Base-by-base conservation (phyloP, 1,284 basidiomycete species). In the Inonotus hispidus region DNA sequence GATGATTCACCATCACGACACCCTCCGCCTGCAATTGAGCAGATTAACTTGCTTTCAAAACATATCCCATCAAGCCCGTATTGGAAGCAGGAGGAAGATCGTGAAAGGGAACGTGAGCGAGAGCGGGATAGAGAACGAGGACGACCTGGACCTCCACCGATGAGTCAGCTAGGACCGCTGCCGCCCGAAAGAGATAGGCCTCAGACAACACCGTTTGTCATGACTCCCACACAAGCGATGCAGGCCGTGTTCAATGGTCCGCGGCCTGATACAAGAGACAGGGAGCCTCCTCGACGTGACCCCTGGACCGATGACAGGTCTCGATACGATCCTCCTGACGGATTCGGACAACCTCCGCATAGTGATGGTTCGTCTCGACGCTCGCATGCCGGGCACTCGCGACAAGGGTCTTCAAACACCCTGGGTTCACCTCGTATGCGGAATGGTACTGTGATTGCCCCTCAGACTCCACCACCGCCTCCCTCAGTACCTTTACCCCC, bases 171-270 rank as follows among this genome's bases (percentile, higher is more conserved):
- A n/a, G 58, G 62, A 7, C 59, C 59, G 14, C 53, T 53, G n/a
- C 54, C 54, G 29, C 27, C 50, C 10, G 59, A 60, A 14, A 47
- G 55, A 50, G 61, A 63, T n/a, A 46, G 61, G 46, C 46, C 59
- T 10, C 56, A 59, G 45, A 35, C 71, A 50, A 79, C 77, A 29
- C 79, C 82, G 4, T 83, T 83, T 65, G 76, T 76, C 7, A 78
- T 82, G 74, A 73, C 75, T n/a, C 76, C 80, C 1, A 73, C 77
- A 38, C 77, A 79, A 66, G 68, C 70, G 7, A 74, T 74, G 63
- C 64, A 72, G 66, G 58, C 65, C n/a, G 61, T 60, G 29, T 66
- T 64, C 53, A 58, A 50, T 32, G 62, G 68, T 8, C 65, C 68
- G 7, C 70, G 71, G 5, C 65, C 71, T 10, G 55, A 47, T 27